phyloP scores from a whole-genome alignment of 2,329 filamentous ascomycete species.

The Coniochaeta hoffmannii region DNA sequence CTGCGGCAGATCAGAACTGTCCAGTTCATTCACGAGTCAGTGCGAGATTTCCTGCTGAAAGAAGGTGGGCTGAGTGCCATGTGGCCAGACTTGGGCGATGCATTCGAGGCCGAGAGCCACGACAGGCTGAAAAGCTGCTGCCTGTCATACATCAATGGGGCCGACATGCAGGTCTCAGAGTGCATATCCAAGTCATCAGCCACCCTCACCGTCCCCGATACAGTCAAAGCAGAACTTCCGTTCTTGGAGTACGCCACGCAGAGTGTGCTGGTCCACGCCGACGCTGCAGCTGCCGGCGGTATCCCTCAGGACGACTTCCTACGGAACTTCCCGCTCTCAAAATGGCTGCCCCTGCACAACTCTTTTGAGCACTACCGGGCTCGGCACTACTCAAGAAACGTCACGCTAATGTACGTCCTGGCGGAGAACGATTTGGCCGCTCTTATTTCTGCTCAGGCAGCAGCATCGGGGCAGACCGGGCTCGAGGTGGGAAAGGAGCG shows the following conservation, averaged over 20 bases:
- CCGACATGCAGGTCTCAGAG: background rate
- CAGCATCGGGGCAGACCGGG: background rate
- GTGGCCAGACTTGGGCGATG: slow-evolving; percentile 8
- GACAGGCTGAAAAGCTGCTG: slow-evolving; percentile 10
- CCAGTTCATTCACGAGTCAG: slow-evolving; percentile 48
- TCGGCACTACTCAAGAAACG: background rate
- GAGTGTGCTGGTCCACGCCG: background rate
- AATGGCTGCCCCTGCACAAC: background rate
- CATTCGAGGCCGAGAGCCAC: slow-evolving; percentile 9
- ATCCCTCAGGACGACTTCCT: background rate
- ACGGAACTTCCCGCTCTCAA: background rate
- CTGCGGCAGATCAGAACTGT: slow-evolving; percentile 19
- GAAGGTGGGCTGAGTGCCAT: slow-evolving; percentile 7
- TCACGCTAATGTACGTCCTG: background rate
- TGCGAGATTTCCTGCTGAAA: slow-evolving; percentile 35
- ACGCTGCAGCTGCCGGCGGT: background rate
- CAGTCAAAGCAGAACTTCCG: background rate
- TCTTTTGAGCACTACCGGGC: background rate
- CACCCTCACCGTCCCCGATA: background rate
- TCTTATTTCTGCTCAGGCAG: background rate
- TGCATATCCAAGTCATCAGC: background rate
- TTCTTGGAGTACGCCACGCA: background rate
- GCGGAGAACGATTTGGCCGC: slow-evolving; percentile 1
- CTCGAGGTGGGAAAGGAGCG: background rate
- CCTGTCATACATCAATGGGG: slow-evolving; percentile 2